Percentiles rank a stretch among this genome's conserved stretches.
Evolutionary conservation across 2,329 filamentous ascomycete species (phyloP).

Genomic region (Hymenoscyphus fraxineus): DNA sequence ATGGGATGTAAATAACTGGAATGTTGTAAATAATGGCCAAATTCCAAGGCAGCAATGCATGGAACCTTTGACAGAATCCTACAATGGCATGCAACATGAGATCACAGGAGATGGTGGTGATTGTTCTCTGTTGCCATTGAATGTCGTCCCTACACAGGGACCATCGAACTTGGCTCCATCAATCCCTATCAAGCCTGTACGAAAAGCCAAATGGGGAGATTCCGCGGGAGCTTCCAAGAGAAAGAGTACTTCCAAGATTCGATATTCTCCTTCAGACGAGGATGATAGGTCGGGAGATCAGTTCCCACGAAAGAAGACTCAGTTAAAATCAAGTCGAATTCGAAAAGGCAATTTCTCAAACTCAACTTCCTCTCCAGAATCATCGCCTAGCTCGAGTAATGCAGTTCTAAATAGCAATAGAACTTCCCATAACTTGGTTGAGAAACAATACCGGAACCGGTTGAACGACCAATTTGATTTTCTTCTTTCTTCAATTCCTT

Average conservation of each 20-base stretch:
- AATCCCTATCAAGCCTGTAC: not conserved
- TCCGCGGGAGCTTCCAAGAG: not conserved
- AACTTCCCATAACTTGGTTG: conserved; percentile 3
- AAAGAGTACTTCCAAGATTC: not conserved
- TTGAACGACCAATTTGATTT: not conserved
- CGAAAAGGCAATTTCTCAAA: not conserved
- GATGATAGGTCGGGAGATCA: not conserved
- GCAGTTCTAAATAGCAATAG: not conserved
- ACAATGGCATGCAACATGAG: not conserved
- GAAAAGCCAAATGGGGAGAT: not conserved
- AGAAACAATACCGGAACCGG: conserved; percentile 1
- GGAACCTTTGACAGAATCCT: not conserved
- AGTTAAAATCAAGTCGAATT: not conserved
- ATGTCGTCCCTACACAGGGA: not conserved
- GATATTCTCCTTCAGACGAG: not conserved
- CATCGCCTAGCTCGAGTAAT: not conserved
- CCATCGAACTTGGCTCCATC: not conserved
- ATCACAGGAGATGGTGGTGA: not conserved
- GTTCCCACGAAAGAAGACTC: not conserved
- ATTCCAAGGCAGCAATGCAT: not conserved
- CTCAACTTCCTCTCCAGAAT: not conserved
- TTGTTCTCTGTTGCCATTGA: not conserved
- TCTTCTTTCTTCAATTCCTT: not conserved
- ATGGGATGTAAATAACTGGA: not conserved
- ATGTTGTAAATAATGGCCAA: not conserved